phyloP scores from a whole-genome alignment of 2,329 filamentous ascomycete species.

The Trichoderma afroharzianum region DNA sequence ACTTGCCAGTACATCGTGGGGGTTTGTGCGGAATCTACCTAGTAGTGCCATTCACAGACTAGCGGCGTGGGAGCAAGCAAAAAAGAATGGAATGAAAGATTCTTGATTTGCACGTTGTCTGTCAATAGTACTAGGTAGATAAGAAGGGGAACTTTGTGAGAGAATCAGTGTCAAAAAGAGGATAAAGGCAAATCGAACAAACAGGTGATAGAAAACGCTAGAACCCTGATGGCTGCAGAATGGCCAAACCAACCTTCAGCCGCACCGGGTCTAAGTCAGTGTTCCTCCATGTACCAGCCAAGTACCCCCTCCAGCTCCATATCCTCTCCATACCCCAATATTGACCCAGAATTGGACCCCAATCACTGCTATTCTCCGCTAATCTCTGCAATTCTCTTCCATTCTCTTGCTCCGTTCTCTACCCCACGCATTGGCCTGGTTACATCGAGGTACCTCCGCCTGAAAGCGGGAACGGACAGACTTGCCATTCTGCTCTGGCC shows the following conservation, averaged over 20 bases:
- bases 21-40: background rate
- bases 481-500: background rate
- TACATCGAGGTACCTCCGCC: background rate
- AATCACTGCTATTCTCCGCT: background rate
- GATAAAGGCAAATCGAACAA: background rate
- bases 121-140: too few species aligned
- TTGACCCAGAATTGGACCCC: background rate
- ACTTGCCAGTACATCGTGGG: background rate
- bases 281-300: background rate
- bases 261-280: background rate
- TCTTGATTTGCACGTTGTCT: background rate
- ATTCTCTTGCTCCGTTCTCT: background rate
- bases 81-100: background rate
- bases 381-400: background rate
- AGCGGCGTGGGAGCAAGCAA: background rate
- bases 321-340: background rate
- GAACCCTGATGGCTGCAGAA: background rate
- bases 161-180: background rate
- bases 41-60: background rate
- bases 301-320: background rate
- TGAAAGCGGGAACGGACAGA: slow-evolving; percentile 7
- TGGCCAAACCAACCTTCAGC: background rate
- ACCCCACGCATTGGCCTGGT: background rate
- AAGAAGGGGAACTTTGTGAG: background rate
- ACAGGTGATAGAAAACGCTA: background rate